Base-by-base conservation (phyloP, 2,329 filamentous ascomycete genomes). In the Neurospora crassa region DNA sequence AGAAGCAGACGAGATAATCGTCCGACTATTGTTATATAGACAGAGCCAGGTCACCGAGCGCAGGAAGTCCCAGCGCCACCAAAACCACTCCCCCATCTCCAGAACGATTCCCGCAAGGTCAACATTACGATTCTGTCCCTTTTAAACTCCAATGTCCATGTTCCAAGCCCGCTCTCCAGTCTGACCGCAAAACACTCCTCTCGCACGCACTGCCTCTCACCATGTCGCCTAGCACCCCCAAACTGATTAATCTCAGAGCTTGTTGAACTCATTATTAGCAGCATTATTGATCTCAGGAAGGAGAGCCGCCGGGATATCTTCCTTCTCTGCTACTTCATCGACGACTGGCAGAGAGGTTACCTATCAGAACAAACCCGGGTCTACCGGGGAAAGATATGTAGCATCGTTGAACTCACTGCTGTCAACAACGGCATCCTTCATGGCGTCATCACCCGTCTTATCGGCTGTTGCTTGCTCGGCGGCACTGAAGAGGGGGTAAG, bases 231-330 rank as follows among this genome's bases (percentile, higher is more conserved):
- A 2, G 3, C 24, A 34, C 5, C 29, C 47, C 14, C 24, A 29
- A 11, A 29, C 20, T 8, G 1, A 3, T 24, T 24, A 14, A 24
- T 11, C 18, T 45, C 16, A 72, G 11, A 76, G 69, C 73, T 80
- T 80, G 72, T 81, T 80, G 70, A 79, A 67, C 72, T 77, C 79
- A 12, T 79, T 74, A 72, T 80, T 80, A 72, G 79, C 78, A 12
- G 78, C 37, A 72, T 80, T 80, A 77, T 80, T 80, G 71, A 81
- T 74, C 73, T 78, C 78, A 2, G 79, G 78, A 70, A 80, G 78
- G 0, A 76, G 11, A 12, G 74, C 76, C 29, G 79, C 76, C 2
- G 79, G 75, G 3, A 80, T 4, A 18, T 78, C 79, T 71, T 80
- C 79, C 74, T 79, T 79, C 69, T 73, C 72, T 14, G 79, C 79